Evolutionary conservation across 2,329 filamentous ascomycete species (phyloP).

Genomic region (Pestalotiopsis sp.): DNA sequence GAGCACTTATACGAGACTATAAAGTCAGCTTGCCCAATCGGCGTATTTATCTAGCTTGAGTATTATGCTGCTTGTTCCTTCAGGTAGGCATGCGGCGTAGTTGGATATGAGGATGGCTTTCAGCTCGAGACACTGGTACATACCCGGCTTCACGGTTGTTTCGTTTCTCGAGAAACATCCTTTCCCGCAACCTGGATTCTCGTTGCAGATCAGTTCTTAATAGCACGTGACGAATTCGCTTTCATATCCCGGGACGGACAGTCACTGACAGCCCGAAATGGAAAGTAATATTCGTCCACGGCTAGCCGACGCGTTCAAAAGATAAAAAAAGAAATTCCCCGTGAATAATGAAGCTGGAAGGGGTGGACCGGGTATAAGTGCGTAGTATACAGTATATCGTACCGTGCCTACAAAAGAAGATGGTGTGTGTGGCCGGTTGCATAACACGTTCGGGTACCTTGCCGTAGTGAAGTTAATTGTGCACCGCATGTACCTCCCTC

Average conservation of each 20-base stretch:
- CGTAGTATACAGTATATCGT: background rate
- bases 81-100: background rate
- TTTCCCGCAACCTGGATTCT: background rate
- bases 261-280: background rate
- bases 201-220: background rate
- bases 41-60: background rate
- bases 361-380: background rate
- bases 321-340: background rate
- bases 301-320: background rate
- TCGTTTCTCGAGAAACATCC: background rate
- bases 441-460: constrained; percentile 30
- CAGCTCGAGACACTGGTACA: background rate
- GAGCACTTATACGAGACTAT: background rate
- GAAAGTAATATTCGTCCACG: background rate
- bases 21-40: background rate
- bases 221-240: background rate
- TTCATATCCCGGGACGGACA: background rate
- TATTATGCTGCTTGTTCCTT: background rate
- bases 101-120: background rate
- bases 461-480: constrained; percentile 20
- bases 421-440: background rate
- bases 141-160: background rate
- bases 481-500: background rate
- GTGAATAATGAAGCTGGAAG: background rate
- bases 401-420: background rate